These are phyloP conservation scores for Phialophora expanda DNA, from an alignment of 2,329 filamentous ascomycete species.

Conservation along the genomic window DNA sequence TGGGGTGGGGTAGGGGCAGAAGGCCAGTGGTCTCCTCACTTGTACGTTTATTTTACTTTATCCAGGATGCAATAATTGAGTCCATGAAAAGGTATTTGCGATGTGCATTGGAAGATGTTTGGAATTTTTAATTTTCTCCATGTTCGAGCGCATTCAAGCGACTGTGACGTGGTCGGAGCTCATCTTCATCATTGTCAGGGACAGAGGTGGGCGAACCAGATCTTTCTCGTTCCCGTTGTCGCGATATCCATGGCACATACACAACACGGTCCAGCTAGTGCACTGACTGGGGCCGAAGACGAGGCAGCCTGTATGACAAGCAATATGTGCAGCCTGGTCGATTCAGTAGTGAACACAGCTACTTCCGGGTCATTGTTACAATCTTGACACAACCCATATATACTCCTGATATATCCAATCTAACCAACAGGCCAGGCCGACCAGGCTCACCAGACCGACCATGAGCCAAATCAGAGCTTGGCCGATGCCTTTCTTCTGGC, in stretches of 20 bases:
- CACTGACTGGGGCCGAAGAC: background rate
- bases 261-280: background rate
- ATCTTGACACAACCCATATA: background rate
- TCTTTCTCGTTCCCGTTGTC: background rate
- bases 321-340: background rate
- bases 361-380: background rate
- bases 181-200: background rate
- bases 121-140: background rate
- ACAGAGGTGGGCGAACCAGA: background rate
- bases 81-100: background rate
- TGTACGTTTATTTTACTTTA: too few relatives aligned
- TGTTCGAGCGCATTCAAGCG: too few relatives aligned
- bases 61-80: too few relatives aligned
- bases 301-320: background rate
- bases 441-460: background rate
- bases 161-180: background rate
- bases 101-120: background rate
- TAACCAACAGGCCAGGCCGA: background rate
- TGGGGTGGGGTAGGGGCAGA: too few relatives aligned
- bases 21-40: too few relatives aligned
- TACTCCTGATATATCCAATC: background rate
- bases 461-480: conserved; percentile 62
- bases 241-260: background rate
- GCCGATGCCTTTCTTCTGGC: conserved; percentile 66
- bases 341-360: background rate